A percentile compares a stretch with the other conserved stretches of the same genome.
phyloP scores from a whole-genome alignment of 2,329 filamentous ascomycete genomes.

The Botryotinia calthae region DNA sequence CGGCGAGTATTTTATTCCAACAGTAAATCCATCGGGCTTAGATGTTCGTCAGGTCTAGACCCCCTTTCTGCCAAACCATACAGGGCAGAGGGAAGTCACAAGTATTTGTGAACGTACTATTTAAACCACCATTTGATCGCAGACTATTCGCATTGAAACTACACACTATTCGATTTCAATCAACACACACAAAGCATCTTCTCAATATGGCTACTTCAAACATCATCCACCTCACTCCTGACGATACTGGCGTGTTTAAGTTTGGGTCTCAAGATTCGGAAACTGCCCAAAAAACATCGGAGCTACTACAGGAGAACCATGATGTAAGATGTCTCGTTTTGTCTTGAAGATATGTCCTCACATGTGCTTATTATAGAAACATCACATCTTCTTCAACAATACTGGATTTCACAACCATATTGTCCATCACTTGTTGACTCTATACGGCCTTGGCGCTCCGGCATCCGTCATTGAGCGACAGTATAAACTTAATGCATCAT shows the following conservation, averaged over 20 bases:
- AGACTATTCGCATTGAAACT: background rate
- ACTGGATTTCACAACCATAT: slow-evolving; percentile 82
- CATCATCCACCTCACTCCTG: slow-evolving; percentile 48
- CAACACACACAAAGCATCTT: background rate
- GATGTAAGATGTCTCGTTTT: slow-evolving; percentile 42
- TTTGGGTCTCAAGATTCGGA: slow-evolving; percentile 51
- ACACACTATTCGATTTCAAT: background rate
- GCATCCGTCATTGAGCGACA: slow-evolving; percentile 57
- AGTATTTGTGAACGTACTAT: background rate
- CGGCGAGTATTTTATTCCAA: background rate
- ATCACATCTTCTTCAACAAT: slow-evolving; percentile 80
- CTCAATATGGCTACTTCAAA: slow-evolving; percentile 36
- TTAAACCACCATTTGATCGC: background rate
- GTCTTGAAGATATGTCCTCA: background rate
- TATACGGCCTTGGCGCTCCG: slow-evolving; percentile 72
- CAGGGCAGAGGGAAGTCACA: background rate
- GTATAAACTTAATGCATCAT: slow-evolving; percentile 63
- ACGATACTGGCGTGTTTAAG: slow-evolving; percentile 51
- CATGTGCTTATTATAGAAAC: slow-evolving; percentile 46
- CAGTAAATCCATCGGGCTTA: background rate
- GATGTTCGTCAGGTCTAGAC: slow-evolving; percentile 1
- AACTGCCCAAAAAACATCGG: slow-evolving; percentile 59
- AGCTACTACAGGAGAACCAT: slow-evolving; percentile 75
- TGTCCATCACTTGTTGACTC: slow-evolving; percentile 69
- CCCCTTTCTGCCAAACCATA: background rate